Evolutionary conservation across 2,329 filamentous ascomycete species (phyloP), one percentile per base, ranked within the genome.

Genomic region (Elsinoe batatas): DNA sequence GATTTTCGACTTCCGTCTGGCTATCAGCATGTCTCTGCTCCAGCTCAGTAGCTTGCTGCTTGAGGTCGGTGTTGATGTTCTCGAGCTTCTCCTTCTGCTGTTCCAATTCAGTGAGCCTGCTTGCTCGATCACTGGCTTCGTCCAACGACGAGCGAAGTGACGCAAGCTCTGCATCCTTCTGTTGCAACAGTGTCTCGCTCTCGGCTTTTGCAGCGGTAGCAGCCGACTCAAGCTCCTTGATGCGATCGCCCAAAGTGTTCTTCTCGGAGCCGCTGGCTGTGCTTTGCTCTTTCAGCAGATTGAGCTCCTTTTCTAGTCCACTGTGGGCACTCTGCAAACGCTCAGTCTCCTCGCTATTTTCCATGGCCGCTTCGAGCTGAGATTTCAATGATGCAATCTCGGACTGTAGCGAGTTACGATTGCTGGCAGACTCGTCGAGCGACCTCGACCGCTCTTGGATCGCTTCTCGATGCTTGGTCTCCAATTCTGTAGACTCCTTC

Each of bases 141-240:
- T 54, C 17, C 3, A 54, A 35, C 3, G 47, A 36, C n/a, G 18
- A 35, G 18, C 54, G 54, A 6, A 58, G 32, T 12, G 53, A 22
- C 18, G 38, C 54, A 35, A 59, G 53, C 42, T 58, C 56, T 13
- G 18, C 33, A 12, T 57, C 55, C n/a, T 53, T 59, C 13, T 37
- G 10, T 22, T 54, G 18, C 22, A 33, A 26, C 26, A 7, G 6
- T 33, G 46, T 58, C 22, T 22, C 33, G 26, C 35, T 56, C 42
- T 43, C 56, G 40, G 12, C 37, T 38, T 44, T 51, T 13, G 49
- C 54, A 6, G n/a, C 26, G 12, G 55, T 33, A 2, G 57, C 43
- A n/a, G 46, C 15, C 8, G 50, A 15, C 5, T 57, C 22, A n/a
- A 58, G 58, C 3, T 53, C 37, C 17, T 53, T 46, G 6, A 53